Evolutionary conservation across 1,284 basidiomycete species (phyloP), one percentile per base, ranked within the genome.

Genomic region (Spongiforma sp.): DNA sequence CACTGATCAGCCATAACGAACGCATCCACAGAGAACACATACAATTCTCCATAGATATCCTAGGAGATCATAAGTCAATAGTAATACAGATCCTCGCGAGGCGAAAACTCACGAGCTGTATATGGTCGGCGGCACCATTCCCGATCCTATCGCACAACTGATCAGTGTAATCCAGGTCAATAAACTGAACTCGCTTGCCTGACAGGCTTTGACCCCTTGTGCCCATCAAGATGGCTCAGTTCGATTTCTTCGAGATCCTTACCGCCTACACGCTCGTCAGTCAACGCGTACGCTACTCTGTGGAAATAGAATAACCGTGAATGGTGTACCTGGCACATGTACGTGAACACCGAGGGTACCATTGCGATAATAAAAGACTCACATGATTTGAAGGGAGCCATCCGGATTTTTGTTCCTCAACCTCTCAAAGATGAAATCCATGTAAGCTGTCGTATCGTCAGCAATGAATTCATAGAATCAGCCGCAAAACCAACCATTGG

Each of bases 21-120:
- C 34, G 11, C 26, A 37, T 34, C 43, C 5, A 57, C 3, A 3
- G 55, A 52, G 54, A 48, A 57, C 1, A 71, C 85, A 68, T 74
- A 91, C 91, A 93, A 75, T 81, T 94, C 94, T 48, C 94, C 95
- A 69, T 96, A 96, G 57, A 97, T 96, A 76, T 97, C 95, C 91
- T 94, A 66, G 4, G 37, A 48, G 46, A 33, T 46, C 24, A 28
- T 4, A 14, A 2, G 39, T 68, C 43, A 69, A 36, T 17, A 50
- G 21, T 12, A 8, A 3, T 50, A 32, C 26, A 62, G 30, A 46
- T 11, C 15, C 52, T 14, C 15, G 15, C 36, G 37, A 28, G 39
- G 57, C 53, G 19, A 58, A 19, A 12, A 76, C 86, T 65, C 64
- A 94, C 93, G 67, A 97, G 79, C 72, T 97, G 95, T 5, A 96